These are phyloP conservation scores for Eustoma russellianum DNA, from an alignment of 257 asterid genomes.

Conservation along the genomic window DNA sequence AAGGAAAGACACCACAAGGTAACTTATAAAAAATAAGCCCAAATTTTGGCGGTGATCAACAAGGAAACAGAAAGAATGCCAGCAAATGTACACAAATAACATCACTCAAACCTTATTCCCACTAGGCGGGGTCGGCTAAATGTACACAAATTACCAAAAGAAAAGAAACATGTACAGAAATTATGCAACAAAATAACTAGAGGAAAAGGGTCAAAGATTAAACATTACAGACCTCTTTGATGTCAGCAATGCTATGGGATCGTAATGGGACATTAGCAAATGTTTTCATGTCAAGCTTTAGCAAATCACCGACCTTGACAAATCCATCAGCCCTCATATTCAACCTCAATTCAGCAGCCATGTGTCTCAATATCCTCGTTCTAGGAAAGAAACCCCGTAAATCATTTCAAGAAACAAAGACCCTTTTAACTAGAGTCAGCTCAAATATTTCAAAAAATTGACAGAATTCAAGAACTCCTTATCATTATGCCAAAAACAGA, in stretches of 20 bases:
- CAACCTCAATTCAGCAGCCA: slow-evolving; percentile 77
- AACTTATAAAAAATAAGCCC: not conserved
- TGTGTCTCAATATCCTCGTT: slow-evolving; percentile 78
- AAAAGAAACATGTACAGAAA: not conserved
- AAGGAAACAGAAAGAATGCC: too few species aligned
- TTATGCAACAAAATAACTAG: not conserved
- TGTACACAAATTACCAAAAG: not conserved
- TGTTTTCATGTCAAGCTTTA: slow-evolving; percentile 70
- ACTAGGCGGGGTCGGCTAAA: too few species aligned
- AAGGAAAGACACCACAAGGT: not conserved
- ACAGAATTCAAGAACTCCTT: not conserved
- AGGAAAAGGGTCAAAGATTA: not conserved
- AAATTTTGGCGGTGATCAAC: not conserved
- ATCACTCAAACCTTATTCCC: not conserved
- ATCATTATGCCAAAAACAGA: not conserved
- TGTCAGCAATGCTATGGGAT: slow-evolving; percentile 67
- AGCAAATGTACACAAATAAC: not conserved
- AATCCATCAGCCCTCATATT: slow-evolving; percentile 84
- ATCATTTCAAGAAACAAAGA: not conserved
- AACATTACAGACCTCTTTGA: slow-evolving; percentile 56
- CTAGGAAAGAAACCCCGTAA: slow-evolving; percentile 28
- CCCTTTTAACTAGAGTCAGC: not conserved
- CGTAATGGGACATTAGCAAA: slow-evolving; percentile 51
- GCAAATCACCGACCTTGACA: slow-evolving; percentile 74
- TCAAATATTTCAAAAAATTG: not conserved